Percentiles rank a stretch among this genome's conserved stretches.
Conservation (phyloP, 176 grass and related monocot genomes). For the Oryza coarctata region DNA sequence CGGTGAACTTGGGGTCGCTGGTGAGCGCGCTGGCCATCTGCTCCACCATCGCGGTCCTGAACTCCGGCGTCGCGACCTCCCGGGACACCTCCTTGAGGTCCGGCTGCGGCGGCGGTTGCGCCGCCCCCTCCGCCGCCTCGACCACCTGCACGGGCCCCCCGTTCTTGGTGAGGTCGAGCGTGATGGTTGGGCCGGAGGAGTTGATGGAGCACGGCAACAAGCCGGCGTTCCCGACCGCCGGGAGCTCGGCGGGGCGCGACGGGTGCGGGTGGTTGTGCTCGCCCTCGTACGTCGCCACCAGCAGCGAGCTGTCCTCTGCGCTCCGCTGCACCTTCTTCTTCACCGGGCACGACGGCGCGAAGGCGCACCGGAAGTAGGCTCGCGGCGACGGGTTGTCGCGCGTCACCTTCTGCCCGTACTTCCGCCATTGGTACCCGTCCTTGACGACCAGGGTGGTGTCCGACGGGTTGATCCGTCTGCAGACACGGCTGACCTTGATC, state of each 20-base stretch:
- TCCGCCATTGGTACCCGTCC: slow-evolving; percentile 91
- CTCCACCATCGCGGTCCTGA: slow-evolving; percentile 54
- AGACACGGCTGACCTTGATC: slow-evolving; percentile 46
- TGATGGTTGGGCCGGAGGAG: slow-evolving; percentile 65
- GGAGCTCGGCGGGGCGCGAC: slow-evolving; percentile 10
- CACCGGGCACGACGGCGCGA: slow-evolving; percentile 75
- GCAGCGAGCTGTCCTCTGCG: slow-evolving; percentile 72
- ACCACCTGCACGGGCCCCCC: neutral
- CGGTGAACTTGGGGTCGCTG: slow-evolving; percentile 56
- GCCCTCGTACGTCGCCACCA: slow-evolving; percentile 87
- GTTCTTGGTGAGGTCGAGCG: slow-evolving; percentile 59
- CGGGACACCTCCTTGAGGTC: slow-evolving; percentile 41
- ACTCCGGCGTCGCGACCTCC: slow-evolving; percentile 59
- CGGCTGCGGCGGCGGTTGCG: neutral
- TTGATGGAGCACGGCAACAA: slow-evolving; percentile 59
- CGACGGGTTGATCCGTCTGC: slow-evolving; percentile 54
- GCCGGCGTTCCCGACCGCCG: neutral
- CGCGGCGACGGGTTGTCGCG: slow-evolving; percentile 88
- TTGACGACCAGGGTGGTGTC: slow-evolving; percentile 69
- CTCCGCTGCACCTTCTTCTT: slow-evolving; percentile 99
- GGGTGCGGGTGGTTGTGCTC: slow-evolving; percentile 75
- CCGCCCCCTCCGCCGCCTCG: neutral
- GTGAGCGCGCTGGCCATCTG: slow-evolving; percentile 69
- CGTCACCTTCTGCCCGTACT: slow-evolving; percentile 95
- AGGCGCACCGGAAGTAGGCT: slow-evolving; percentile 89